Evolutionary conservation across 2,329 filamentous ascomycete species (phyloP).

Genomic region (Penicillium sp.): DNA sequence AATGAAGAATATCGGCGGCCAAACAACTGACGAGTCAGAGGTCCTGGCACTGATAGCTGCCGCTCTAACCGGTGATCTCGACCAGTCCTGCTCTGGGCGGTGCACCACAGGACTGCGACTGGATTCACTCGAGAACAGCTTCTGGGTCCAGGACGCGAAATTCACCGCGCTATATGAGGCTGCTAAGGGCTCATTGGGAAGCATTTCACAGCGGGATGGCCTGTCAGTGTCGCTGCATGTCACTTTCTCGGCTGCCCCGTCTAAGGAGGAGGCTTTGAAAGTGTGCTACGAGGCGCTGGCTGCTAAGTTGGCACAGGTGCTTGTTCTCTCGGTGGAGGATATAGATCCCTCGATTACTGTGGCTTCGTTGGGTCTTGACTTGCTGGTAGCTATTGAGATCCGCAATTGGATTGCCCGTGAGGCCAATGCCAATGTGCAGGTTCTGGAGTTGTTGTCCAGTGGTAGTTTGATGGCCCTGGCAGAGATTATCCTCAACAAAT

Average conservation of each 20-base stretch:
- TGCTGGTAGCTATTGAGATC: constrained; percentile 25
- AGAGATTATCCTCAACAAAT: constrained; percentile 26
- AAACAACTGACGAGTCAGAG: constrained; percentile 46
- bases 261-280: constrained; percentile 47
- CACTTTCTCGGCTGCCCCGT: constrained; percentile 43
- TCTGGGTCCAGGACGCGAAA: constrained; percentile 56
- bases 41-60: constrained; percentile 55
- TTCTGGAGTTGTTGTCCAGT: constrained; percentile 30
- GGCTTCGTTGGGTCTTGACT: constrained; percentile 22
- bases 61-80: constrained; percentile 50
- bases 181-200: constrained; percentile 29
- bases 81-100: constrained; percentile 48
- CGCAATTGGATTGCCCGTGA: constrained; percentile 28
- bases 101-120: constrained; percentile 56
- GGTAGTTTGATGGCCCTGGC: constrained; percentile 26
- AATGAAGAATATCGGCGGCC: constrained; percentile 24
- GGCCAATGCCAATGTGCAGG: constrained; percentile 30
- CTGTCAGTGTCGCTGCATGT: constrained; percentile 46
- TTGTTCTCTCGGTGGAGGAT: constrained; percentile 52
- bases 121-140: constrained; percentile 39
- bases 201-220: constrained; percentile 4
- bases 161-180: constrained; percentile 51
- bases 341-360: constrained; percentile 41
- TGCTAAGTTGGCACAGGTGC: constrained; percentile 49
- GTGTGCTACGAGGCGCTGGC: constrained; percentile 48